Evolutionary conservation across 371 early-diverging fungal species (phyloP).

Genomic region (Mucor saturninus): DNA sequence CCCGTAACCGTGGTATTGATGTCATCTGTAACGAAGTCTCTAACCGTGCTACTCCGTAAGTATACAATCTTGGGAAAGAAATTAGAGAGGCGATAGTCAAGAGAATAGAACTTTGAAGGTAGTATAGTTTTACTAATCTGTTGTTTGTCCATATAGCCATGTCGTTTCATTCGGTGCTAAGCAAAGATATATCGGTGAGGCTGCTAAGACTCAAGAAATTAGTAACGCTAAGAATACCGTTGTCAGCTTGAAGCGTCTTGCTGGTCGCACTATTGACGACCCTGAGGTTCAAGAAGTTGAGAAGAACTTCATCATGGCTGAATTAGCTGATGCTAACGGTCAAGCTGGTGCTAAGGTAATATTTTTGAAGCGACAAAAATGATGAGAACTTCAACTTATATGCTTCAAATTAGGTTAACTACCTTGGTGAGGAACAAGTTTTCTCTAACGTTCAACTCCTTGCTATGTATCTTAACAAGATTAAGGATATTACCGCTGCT

Average conservation of each 20-base stretch:
- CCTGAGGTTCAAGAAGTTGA: constrained; percentile 87
- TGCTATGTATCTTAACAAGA: constrained; percentile 93
- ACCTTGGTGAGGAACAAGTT: constrained; percentile 72
- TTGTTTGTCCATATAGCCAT: constrained; percentile 52
- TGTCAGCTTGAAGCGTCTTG: constrained; percentile 92
- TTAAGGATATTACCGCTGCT: constrained; percentile 85
- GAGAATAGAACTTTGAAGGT: background rate
- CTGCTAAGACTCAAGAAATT: constrained; percentile 94
- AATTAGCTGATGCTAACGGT: constrained; percentile 82
- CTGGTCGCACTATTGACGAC: constrained; percentile 92
- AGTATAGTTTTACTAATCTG: background rate
- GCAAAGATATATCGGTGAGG: constrained; percentile 95
- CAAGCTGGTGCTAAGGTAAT: constrained; percentile 84
- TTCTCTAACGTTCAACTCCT: constrained; percentile 91
- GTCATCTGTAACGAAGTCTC: constrained; percentile 97
- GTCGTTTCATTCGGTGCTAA: constrained; percentile 94
- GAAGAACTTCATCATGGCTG: constrained; percentile 78
- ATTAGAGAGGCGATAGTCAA: background rate
- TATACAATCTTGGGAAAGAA: constrained; percentile 8
- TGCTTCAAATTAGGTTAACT: constrained; percentile 61
- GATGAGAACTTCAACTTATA: background rate
- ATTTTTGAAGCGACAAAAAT: background rate
- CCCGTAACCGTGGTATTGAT: constrained; percentile 97
- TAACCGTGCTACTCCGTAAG: constrained; percentile 95
- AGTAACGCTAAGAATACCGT: constrained; percentile 97